Conservation (phyloP, 768 basidiomycete genomes). For the Lactifluus hygrophoroides region DNA sequence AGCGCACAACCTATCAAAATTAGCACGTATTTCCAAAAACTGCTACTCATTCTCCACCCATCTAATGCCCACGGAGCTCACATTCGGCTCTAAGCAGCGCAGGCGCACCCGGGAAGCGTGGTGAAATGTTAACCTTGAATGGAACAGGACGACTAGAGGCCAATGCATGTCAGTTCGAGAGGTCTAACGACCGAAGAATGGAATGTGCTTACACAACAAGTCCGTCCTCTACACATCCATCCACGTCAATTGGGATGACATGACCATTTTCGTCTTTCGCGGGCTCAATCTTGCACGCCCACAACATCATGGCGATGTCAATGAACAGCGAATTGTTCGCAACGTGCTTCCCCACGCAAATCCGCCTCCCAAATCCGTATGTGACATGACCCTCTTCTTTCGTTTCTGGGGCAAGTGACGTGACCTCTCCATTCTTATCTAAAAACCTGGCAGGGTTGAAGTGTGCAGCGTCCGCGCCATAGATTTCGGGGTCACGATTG, state of each 20-base stretch:
- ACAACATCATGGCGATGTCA: slow-evolving; percentile 10
- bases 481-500: slow-evolving; percentile 12
- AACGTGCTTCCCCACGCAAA: slow-evolving; percentile 13
- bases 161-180: neutral
- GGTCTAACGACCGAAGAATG: neutral
- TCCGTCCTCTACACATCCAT: slow-evolving; percentile 10
- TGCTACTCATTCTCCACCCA: neutral
- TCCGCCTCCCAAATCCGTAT: slow-evolving; percentile 8
- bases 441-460: slow-evolving; percentile 8
- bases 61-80: neutral
- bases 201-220: slow-evolving; percentile 10
- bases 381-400: slow-evolving; percentile 13
- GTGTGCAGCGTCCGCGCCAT: slow-evolving; percentile 1
- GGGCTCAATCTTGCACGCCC: neutral
- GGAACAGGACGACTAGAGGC: slow-evolving; percentile 10
- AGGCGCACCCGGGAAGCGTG: slow-evolving; percentile 16
- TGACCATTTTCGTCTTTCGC: slow-evolving; percentile 5
- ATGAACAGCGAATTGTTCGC: slow-evolving; percentile 15
- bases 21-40: neutral
- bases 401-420: slow-evolving; percentile 1
- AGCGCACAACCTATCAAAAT: neutral
- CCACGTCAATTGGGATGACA: slow-evolving; percentile 6
- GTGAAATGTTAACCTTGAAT: slow-evolving; percentile 2
- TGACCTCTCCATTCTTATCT: neutral
- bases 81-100: neutral